Base-by-base conservation (phyloP, 768 basidiomycete species). In the Collybia sordida region DNA sequence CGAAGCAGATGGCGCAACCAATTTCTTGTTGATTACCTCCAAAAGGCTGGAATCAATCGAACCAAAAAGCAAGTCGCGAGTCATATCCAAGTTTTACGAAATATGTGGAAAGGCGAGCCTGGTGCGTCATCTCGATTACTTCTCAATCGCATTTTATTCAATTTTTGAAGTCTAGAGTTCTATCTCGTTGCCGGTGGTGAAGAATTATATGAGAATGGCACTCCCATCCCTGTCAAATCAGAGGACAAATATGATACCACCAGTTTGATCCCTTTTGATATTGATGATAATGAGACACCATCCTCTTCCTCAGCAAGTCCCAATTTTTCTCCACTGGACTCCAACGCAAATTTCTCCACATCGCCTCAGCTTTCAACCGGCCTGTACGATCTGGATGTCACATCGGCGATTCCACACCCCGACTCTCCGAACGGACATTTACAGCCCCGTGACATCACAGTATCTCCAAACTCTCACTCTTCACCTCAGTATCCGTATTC, bases 51-150 rank as follows among this genome's bases (percentile, higher is more conserved):
- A 48, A 80, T 92, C 62, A 76, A 77, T 22, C 83, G 90, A 36
- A 78, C 87, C 39, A 91, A 91, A 76, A 91, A 92, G 66, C 90
- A 92, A 66, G 90, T 92, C 55, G 90, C 90, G n/a, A 88, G 86
- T 65, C 90, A 92, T 60, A 88, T 92, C 45, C 90, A 92, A 62
- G 89, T 90, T 49, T 65, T 90, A 47, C 74, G 88, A 44, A 91
- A 91, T 62, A 91, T 91, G 89, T 90, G 88, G 88, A 90, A 90
- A 64, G 89, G 88, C 19, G 82, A 87, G 51, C 77, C 83, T 73
- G 85, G 89, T 87, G 50, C 27, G 72, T 58, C 31, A 19, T 3
- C 40, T 42, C 48, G 38, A 19, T 22, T 48, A n/a, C 44, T 25
- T 43, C 54, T 47, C 45, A 34, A 28, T 38, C 40, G 8, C 45